Evolutionary conservation across 192 early-diverging fungal species (phyloP), one percentile per base, ranked within the genome.

Genomic region (Entomortierella beljakovae): DNA sequence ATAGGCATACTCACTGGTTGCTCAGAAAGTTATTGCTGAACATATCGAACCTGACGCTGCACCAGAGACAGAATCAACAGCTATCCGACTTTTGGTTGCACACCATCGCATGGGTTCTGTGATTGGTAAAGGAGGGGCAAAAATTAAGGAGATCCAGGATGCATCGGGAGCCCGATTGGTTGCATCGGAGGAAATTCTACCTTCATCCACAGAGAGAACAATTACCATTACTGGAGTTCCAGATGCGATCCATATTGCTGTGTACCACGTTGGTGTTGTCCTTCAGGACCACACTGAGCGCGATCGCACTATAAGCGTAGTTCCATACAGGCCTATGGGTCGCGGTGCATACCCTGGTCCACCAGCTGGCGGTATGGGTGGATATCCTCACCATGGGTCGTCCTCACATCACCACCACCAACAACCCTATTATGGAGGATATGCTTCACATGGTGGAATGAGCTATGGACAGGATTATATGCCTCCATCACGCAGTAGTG

Each of bases 141-240:
- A 93, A 72, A 98, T 99, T 84, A 97, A 94, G 82, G 92, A 95
- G 70, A 92, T 99, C 54, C 96, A 98, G 80, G 94, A 97, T 50
- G 80, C 86, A 46, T 94, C 94, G 23, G 91, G 94, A 22, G 93
- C 94, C n/a, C 89, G 91, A 49, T 81, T 96, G 53, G 88, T 88
- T 16, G 93, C 96, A 0, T 88, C 92, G 29, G 94, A 97, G 79
- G 95, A 97, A 79, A 90, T 93, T 70, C 80, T 99, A 52, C 96
- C 96, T 16, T 88, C 92, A 74, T 94, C 92, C 8, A 98, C 95
- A 31, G 97, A 99, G 83, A 91, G 97, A 38, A 88, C 94, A 6
- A 88, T 98, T 38, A 91, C 91, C 42, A 86, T 99, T 42, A 84
- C 90, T 62, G 97, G 97, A 64, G 88, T 88, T 6, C 87, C 93